A percentile compares a stretch with the other conserved stretches of the same genome.
These are phyloP conservation scores for Tulasnella sp. DNA, from an alignment of 768 basidiomycete genomes.

Conservation along the genomic window DNA sequence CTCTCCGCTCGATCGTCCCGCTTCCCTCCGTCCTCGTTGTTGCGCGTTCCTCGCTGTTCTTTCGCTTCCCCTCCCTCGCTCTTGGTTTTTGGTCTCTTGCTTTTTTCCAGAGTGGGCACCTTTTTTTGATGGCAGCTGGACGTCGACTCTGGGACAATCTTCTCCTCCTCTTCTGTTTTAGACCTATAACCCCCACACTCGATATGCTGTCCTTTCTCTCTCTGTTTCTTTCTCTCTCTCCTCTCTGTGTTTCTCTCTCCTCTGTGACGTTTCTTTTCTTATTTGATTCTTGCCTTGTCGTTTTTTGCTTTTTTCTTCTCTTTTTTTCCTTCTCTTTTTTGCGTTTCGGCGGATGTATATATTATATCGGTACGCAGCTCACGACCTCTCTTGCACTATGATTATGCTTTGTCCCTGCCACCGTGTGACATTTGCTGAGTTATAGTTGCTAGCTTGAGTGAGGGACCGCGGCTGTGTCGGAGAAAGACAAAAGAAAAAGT, in stretches of 20 bases:
- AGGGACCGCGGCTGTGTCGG: too few relatives aligned
- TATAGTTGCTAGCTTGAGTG: too few relatives aligned
- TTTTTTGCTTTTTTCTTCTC: not conserved
- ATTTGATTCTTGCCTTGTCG: constrained; percentile 7
- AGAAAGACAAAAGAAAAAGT: too few relatives aligned
- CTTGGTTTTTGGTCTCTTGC: too few relatives aligned
- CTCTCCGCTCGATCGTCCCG: not conserved
- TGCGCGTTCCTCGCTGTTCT: not conserved
- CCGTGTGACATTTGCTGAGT: too few relatives aligned
- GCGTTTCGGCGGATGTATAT: constrained; percentile 13
- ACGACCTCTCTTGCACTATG: constrained; percentile 16
- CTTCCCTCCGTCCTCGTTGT: not conserved
- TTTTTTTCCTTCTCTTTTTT: not conserved
- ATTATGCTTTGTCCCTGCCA: not conserved
- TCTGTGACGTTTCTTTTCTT: constrained; percentile 20
- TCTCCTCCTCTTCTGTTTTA: not conserved
- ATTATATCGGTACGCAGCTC: constrained; percentile 16
- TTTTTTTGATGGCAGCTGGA: too few relatives aligned
- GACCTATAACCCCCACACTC: not conserved
- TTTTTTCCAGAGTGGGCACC: not conserved
- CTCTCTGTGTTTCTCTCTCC: not conserved
- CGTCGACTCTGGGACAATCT: not conserved
- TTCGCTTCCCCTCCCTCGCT: too few relatives aligned
- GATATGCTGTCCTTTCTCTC: constrained; percentile 8
- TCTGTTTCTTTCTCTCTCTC: not conserved